phyloP scores from a whole-genome alignment of 2,329 filamentous ascomycete genomes.

The Fusarium mundagurra region DNA sequence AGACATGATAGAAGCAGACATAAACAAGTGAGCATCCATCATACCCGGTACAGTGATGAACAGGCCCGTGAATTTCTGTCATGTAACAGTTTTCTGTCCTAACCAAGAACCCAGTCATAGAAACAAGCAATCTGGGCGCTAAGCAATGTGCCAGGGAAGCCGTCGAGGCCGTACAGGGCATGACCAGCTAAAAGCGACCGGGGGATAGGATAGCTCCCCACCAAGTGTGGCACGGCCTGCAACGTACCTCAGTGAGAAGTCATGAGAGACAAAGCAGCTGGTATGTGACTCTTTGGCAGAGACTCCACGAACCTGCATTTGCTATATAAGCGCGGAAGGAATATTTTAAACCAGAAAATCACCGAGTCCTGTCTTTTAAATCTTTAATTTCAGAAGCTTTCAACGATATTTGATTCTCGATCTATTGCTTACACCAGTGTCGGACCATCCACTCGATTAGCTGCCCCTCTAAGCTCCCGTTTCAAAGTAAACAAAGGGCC shows the following conservation, averaged over 20 bases:
- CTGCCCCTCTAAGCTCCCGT: slow-evolving; percentile 48
- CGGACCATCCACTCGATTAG: slow-evolving; percentile 17
- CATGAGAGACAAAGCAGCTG: slow-evolving; percentile 19
- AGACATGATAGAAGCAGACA: slow-evolving; percentile 5
- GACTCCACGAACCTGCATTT: slow-evolving; percentile 35
- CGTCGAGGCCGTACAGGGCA: background rate
- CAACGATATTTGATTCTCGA: background rate
- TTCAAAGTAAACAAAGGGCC: slow-evolving; percentile 54
- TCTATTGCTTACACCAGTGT: slow-evolving; percentile 15
- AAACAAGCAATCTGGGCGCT: slow-evolving; percentile 12
- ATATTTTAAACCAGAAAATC: background rate
- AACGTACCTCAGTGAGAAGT: slow-evolving; percentile 6
- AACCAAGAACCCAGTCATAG: background rate
- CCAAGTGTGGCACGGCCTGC: slow-evolving; percentile 8
- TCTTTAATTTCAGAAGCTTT: background rate
- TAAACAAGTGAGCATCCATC: background rate
- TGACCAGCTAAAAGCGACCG: slow-evolving; percentile 4
- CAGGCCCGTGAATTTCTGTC: background rate
- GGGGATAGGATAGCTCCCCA: slow-evolving; percentile 11
- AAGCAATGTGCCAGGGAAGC: background rate
- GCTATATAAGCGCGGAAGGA: slow-evolving; percentile 1
- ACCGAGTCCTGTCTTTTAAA: background rate
- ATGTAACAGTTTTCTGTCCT: slow-evolving; percentile 11
- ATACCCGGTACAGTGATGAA: accelerated
- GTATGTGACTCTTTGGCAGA: slow-evolving; percentile 30